A percentile compares a stretch with the other conserved stretches of the same genome.
These are phyloP conservation scores for Penstemon eatonii DNA, from an alignment of 257 asterid species.

Conservation along the genomic window DNA sequence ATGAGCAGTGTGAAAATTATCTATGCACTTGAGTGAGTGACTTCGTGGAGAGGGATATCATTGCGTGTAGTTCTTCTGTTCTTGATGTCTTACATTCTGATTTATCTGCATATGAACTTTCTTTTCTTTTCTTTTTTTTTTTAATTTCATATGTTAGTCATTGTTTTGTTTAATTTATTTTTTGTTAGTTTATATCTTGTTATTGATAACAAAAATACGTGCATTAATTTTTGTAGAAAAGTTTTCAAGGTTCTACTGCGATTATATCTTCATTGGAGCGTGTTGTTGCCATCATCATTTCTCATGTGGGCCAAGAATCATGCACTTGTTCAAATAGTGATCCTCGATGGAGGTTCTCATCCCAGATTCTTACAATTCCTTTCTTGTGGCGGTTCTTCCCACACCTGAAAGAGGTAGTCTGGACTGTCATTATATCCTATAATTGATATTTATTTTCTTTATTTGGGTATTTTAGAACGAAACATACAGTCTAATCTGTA, in stretches of 20 bases:
- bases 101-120: not conserved
- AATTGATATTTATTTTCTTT: not conserved
- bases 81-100: not conserved
- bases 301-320: conserved; percentile 76
- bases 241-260: conserved; percentile 47
- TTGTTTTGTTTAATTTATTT: not conserved
- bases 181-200: not conserved
- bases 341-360: conserved; percentile 63
- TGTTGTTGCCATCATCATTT: conserved; percentile 52
- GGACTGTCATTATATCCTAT: conserved; percentile 15
- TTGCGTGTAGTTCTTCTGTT: conserved; percentile 7
- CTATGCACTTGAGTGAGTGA: conserved; percentile 16
- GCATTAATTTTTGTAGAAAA: conserved; percentile 53
- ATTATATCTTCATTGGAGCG: conserved; percentile 67
- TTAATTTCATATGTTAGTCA: conserved; percentile 5
- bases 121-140: not conserved
- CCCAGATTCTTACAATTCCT: conserved; percentile 86
- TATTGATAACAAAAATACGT: conserved; percentile 26
- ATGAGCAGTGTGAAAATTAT: conserved; percentile 18
- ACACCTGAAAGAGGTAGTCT: conserved; percentile 75
- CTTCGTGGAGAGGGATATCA: conserved; percentile 11
- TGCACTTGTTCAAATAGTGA: conserved; percentile 71
- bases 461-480: too few relatives aligned
- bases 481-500: conserved; percentile 14
- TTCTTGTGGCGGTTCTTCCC: conserved; percentile 87